Percentiles rank a stretch among this genome's conserved stretches.
Conservation (phyloP, 73 alveolate genomes). For the Effrenium voratum region DNA sequence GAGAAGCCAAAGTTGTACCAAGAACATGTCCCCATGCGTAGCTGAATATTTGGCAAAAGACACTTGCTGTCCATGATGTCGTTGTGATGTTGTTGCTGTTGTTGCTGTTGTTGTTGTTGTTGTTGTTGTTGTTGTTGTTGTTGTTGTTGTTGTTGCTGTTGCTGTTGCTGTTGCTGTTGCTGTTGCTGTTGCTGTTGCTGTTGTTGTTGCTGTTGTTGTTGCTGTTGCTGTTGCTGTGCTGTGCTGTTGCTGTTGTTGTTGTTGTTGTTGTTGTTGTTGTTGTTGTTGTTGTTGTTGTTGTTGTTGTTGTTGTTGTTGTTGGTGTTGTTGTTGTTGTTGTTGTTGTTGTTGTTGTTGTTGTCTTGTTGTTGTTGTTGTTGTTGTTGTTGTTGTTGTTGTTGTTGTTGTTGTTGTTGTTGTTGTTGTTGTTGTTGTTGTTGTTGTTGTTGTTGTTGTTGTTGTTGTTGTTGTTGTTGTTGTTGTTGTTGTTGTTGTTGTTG, state of each 20-base stretch:
- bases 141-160: background rate
- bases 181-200: background rate
- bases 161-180: background rate
- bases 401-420: background rate
- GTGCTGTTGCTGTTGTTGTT: too few species aligned
- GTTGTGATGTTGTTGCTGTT: background rate
- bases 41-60: too few species aligned
- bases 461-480: background rate
- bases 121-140: background rate
- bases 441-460: background rate
- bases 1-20: too few species aligned
- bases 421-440: background rate
- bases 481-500: background rate
- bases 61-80: background rate
- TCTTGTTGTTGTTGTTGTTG: background rate
- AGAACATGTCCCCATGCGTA: too few species aligned
- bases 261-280: background rate
- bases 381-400: background rate
- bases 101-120: background rate
- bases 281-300: background rate
- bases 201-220: background rate
- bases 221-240: background rate
- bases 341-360: background rate
- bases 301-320: background rate
- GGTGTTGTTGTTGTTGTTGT: background rate